Evolutionary conservation across 306 rosid species (phyloP).

Genomic region (Citrullus amarus): DNA sequence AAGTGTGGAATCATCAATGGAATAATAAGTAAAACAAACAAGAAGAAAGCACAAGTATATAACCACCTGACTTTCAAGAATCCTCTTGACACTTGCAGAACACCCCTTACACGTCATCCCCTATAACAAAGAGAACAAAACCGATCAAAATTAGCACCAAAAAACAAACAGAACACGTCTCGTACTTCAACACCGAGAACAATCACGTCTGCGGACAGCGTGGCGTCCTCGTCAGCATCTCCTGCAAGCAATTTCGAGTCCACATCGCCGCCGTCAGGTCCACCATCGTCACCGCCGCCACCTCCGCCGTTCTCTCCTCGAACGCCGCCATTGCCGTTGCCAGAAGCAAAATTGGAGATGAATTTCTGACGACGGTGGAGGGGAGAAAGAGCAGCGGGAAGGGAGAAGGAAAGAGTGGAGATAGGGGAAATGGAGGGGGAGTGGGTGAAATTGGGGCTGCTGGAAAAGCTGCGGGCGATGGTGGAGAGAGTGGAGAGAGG

Average conservation of each 20-base stretch:
- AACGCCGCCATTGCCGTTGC: background rate
- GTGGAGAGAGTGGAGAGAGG: background rate
- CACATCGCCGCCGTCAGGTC: background rate
- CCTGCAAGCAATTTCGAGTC: background rate
- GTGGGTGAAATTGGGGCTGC: background rate
- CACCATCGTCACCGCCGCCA: constrained; percentile 1
- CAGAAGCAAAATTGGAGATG: background rate
- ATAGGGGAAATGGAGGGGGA: background rate
- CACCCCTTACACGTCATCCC: constrained; percentile 81
- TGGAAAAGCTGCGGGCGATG: background rate
- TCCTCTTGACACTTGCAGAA: constrained; percentile 60
- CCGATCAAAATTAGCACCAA: background rate
- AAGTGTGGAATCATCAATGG: too few species aligned
- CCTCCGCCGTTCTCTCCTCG: constrained; percentile 6
- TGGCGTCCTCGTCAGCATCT: background rate
- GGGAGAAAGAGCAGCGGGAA: background rate
- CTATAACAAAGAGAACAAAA: background rate
- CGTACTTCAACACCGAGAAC: constrained; percentile 6
- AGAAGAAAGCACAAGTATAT: background rate
- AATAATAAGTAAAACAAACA: background rate
- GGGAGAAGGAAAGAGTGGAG: background rate
- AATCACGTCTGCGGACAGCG: constrained; percentile 2
- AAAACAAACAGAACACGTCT: background rate
- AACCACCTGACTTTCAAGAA: constrained; percentile 31
- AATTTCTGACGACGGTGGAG: background rate